phyloP scores from a whole-genome alignment of 2,329 filamentous ascomycete genomes.

The Hypocrella siamensis region DNA sequence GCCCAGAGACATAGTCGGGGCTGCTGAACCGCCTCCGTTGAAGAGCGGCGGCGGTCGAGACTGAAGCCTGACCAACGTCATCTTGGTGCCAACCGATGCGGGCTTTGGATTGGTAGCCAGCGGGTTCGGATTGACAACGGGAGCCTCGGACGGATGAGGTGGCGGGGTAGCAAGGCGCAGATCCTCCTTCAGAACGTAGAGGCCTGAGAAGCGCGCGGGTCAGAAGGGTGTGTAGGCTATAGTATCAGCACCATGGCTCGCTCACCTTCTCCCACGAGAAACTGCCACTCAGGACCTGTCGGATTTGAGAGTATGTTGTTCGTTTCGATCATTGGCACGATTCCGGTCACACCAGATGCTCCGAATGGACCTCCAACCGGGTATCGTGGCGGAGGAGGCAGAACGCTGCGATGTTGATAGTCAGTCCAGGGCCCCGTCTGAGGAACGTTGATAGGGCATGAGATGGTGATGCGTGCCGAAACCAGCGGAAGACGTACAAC shows the following conservation, averaged over 20 bases:
- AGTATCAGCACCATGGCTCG: background rate
- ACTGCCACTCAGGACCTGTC: constrained; percentile 68
- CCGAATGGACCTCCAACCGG: constrained; percentile 58
- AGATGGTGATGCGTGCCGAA: too few relatives aligned
- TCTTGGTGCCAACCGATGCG: constrained; percentile 69
- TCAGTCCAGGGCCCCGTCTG: too few relatives aligned
- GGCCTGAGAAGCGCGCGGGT: constrained; percentile 38
- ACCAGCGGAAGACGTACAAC: too few relatives aligned
- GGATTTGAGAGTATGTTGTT: constrained; percentile 78
- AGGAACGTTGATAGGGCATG: too few relatives aligned
- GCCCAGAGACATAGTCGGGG: constrained; percentile 29
- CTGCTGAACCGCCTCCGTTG: constrained; percentile 38
- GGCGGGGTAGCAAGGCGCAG: constrained; percentile 85
- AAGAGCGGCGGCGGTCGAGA: constrained; percentile 40
- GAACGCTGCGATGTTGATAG: constrained; percentile 41
- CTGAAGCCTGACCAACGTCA: constrained; percentile 63
- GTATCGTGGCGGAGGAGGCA: constrained; percentile 78
- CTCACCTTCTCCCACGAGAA: constrained; percentile 77
- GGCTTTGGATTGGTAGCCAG: constrained; percentile 72
- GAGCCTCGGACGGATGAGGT: constrained; percentile 87
- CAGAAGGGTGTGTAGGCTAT: constrained; percentile 2
- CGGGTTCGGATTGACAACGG: constrained; percentile 75
- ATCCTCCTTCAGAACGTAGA: constrained; percentile 81
- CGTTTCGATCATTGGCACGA: constrained; percentile 73
- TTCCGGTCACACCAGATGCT: constrained; percentile 49